A percentile compares a stretch with the other conserved stretches of the same genome.
These are phyloP conservation scores for Phialophora macrospora DNA, from an alignment of 2,329 filamentous ascomycete genomes.

Conservation along the genomic window DNA sequence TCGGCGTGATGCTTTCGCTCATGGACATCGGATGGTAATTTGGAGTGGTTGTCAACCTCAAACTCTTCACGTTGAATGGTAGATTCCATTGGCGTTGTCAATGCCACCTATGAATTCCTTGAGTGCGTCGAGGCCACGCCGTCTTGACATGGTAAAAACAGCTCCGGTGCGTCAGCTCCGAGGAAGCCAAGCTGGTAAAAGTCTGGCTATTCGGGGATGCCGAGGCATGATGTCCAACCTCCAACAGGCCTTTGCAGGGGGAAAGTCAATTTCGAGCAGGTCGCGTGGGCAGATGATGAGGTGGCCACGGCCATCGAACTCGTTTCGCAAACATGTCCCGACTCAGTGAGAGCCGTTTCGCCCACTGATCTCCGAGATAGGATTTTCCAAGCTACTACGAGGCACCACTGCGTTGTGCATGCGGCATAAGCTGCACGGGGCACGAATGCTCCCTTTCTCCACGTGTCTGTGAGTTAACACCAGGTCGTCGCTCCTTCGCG, in stretches of 20 bases:
- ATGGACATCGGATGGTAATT: too few relatives aligned
- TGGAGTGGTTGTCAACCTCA: too few relatives aligned
- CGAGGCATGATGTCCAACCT: neutral
- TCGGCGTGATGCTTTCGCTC: neutral
- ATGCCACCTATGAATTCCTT: neutral
- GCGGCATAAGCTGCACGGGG: neutral
- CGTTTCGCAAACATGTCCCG: constrained; percentile 2
- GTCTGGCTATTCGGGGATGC: constrained; percentile 16
- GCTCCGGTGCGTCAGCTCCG: neutral
- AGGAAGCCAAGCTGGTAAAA: constrained; percentile 9
- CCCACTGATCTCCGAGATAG: constrained; percentile 1
- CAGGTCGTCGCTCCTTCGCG: neutral
- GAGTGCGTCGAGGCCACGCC: neutral
- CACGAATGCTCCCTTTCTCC: neutral
- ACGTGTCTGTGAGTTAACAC: neutral
- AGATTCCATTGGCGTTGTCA: neutral
- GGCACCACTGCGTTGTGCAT: neutral
- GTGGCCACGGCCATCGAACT: constrained; percentile 3
- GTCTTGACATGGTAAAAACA: constrained; percentile 1
- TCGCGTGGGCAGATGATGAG: constrained; percentile 4
- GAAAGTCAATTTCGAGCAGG: neutral
- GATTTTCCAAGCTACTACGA: neutral
- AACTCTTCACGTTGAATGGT: neutral
- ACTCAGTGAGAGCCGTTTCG: neutral
- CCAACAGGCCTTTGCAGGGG: neutral